A percentile compares a stretch with the other conserved stretches of the same genome.
Conservation (phyloP, 441 rosid species). For the Populus hybrid region DNA sequence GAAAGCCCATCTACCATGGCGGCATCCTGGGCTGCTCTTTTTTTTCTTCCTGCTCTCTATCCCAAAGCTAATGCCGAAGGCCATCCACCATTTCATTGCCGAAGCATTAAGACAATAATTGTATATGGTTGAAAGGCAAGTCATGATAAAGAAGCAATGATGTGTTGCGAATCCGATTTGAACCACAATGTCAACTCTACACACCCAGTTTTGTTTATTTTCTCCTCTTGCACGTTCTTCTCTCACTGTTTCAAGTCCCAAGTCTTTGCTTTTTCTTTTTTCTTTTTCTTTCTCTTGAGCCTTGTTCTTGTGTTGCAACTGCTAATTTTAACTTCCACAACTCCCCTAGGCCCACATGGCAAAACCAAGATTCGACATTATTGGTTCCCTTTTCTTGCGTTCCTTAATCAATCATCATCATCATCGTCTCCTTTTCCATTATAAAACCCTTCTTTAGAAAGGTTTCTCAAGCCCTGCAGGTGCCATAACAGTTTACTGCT, state of each 20-base stretch:
- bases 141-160: slow-evolving; percentile 20
- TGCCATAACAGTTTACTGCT: background rate
- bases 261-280: background rate
- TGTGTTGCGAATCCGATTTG: slow-evolving; percentile 1
- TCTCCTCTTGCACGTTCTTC: slow-evolving; percentile 34
- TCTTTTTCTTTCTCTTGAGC: background rate
- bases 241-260: background rate
- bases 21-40: background rate
- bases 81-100: background rate
- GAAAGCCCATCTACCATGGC: background rate
- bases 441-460: background rate
- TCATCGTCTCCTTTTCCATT: background rate
- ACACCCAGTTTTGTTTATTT: background rate
- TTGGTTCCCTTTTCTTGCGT: slow-evolving; percentile 20
- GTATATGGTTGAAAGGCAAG: slow-evolving; percentile 20
- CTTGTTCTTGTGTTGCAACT: slow-evolving; percentile 32
- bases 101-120: slow-evolving; percentile 18
- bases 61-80: too few species aligned
- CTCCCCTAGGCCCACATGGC: slow-evolving; percentile 34
- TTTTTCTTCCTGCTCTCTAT: too few species aligned
- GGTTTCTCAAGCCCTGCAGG: background rate
- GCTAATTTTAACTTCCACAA: slow-evolving; percentile 46
- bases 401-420: background rate
- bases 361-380: slow-evolving; percentile 31
- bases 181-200: slow-evolving; percentile 37